A percentile compares a stretch with the other conserved stretches of the same genome.
These are phyloP conservation scores for Colletotrichum zoysiae DNA, from an alignment of 2,329 filamentous ascomycete genomes.

Conservation along the genomic window DNA sequence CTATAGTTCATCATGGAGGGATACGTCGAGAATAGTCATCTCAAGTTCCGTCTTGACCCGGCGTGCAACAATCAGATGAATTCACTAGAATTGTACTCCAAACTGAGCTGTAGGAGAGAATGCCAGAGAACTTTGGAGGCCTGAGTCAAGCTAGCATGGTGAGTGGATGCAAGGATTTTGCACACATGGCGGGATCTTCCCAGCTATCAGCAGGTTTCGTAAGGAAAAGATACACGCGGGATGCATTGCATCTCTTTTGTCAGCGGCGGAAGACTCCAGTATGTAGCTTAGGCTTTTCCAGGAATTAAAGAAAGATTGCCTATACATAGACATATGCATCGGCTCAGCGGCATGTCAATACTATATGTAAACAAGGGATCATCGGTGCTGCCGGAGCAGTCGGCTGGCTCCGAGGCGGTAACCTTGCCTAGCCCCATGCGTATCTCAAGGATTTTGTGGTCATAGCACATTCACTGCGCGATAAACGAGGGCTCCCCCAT, in stretches of 20 bases:
- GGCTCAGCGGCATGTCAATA: background rate
- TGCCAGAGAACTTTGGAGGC: background rate
- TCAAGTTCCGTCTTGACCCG: too few relatives aligned
- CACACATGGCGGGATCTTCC: background rate
- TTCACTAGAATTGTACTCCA: too few relatives aligned
- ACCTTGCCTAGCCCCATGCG: constrained; percentile 6
- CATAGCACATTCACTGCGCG: background rate
- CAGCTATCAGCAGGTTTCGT: background rate
- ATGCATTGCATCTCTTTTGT: background rate
- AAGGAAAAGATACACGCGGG: background rate
- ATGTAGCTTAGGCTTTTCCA: background rate
- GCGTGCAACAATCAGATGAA: too few relatives aligned
- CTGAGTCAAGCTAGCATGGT: background rate
- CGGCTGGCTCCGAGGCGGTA: background rate
- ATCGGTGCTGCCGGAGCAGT: constrained; percentile 7
- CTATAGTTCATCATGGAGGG: too few relatives aligned
- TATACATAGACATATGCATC: too few relatives aligned
- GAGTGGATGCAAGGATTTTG: background rate
- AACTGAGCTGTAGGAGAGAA: background rate
- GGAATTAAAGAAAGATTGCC: background rate
- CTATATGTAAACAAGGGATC: background rate
- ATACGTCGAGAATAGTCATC: too few relatives aligned
- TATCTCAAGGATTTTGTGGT: background rate
- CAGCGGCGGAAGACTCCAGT: background rate
- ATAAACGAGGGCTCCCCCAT: background rate